Evolutionary conservation across 176 grass and related monocot species (phyloP).

Genomic region (Lolium rigidum): DNA sequence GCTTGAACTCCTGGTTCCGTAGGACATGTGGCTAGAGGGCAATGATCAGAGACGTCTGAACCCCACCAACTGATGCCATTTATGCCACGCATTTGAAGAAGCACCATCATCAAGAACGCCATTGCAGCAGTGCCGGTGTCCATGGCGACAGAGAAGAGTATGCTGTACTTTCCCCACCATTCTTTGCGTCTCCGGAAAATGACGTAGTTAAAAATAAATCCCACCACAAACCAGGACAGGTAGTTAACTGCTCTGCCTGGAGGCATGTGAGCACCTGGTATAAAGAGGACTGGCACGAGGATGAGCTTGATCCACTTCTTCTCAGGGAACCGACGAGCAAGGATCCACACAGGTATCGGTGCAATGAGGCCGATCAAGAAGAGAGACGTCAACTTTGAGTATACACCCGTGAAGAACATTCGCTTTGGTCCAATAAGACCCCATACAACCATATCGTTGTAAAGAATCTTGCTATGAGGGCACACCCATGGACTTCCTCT

Average conservation of each 20-base stretch:
- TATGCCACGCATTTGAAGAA: no score
- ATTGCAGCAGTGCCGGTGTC: no score
- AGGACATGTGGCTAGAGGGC: no score
- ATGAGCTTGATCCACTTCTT: slow-evolving; percentile 32
- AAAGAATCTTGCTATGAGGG: neutral
- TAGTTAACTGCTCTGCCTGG: neutral
- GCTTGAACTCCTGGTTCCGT: no score
- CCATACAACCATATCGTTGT: slow-evolving; percentile 17
- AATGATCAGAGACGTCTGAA: no score
- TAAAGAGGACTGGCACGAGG: neutral
- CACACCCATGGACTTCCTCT: slow-evolving; percentile 2
- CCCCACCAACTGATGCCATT: no score
- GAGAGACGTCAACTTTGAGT: neutral
- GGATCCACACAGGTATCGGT: slow-evolving; percentile 2
- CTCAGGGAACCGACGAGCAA: neutral
- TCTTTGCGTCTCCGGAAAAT: no score
- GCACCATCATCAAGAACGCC: no score
- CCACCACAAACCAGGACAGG: no score
- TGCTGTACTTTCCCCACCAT: no score
- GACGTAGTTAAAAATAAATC: no score
- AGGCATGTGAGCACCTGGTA: neutral
- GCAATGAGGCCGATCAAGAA: slow-evolving; percentile 12
- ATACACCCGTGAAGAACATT: slow-evolving; percentile 4
- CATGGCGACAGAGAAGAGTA: no score
- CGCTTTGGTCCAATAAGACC: neutral